Evolutionary conservation across 2,329 filamentous ascomycete genomes (phyloP).

Genomic region (Botrytis deweyae): DNA sequence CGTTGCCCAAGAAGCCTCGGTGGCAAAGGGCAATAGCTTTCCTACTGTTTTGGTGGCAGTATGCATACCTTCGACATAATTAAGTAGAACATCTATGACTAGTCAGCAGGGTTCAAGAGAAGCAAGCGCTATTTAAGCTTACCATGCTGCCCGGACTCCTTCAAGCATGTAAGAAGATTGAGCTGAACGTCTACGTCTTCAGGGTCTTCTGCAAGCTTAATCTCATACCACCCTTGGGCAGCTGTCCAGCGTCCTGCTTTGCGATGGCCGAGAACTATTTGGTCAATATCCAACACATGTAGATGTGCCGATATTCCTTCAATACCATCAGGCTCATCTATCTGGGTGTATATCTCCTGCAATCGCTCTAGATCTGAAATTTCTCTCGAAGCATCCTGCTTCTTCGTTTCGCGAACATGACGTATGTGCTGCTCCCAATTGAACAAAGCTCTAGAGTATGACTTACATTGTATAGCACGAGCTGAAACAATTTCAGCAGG

Average conservation of each 20-base stretch:
- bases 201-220: slow-evolving; percentile 78
- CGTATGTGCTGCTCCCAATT: slow-evolving; percentile 91
- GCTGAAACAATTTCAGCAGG: slow-evolving; percentile 73
- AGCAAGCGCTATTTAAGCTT: slow-evolving; percentile 33
- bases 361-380: slow-evolving; percentile 71
- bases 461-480: slow-evolving; percentile 88
- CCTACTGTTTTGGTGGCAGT: slow-evolving; percentile 49
- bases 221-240: slow-evolving; percentile 96
- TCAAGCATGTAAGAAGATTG: slow-evolving; percentile 82
- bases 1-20: slow-evolving; percentile 90
- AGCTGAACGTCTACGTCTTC: slow-evolving; percentile 75
- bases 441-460: slow-evolving; percentile 87
- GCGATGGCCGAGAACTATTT: slow-evolving; percentile 87
- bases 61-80: slow-evolving; percentile 79
- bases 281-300: slow-evolving; percentile 83
- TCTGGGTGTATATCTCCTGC: slow-evolving; percentile 93
- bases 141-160: slow-evolving; percentile 95
- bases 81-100: slow-evolving; percentile 71
- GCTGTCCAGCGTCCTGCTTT: slow-evolving; percentile 93
- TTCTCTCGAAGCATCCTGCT: slow-evolving; percentile 43
- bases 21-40: slow-evolving; percentile 75
- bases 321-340: slow-evolving; percentile 95
- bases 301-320: slow-evolving; percentile 91
- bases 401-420: slow-evolving; percentile 40
- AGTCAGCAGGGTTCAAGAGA: slow-evolving; percentile 19